Percentiles rank a stretch among this genome's conserved stretches.
Conservation (phyloP, 441 rosid genomes). For the Jatropha multifida region DNA sequence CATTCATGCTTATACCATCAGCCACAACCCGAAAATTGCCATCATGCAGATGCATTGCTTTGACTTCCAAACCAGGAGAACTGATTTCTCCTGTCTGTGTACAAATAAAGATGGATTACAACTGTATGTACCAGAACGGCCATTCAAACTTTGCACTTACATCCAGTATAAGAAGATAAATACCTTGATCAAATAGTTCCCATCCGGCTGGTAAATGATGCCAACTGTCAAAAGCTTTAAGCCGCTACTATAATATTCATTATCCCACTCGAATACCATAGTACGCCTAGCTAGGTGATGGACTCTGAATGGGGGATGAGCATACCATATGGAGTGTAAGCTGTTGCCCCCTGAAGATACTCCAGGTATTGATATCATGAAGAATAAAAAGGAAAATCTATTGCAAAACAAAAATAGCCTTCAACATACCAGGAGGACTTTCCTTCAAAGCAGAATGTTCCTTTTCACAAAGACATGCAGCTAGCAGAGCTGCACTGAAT, state of each 20-base stretch:
- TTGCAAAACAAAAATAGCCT: constrained; percentile 27
- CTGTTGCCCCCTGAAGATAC: constrained; percentile 49
- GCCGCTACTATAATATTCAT: constrained; percentile 47
- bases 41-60: constrained; percentile 46
- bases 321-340: constrained; percentile 63
- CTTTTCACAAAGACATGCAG: constrained; percentile 70
- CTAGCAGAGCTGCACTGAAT: constrained; percentile 57
- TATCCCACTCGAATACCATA: constrained; percentile 78
- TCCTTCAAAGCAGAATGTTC: constrained; percentile 48
- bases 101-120: constrained; percentile 15
- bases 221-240: constrained; percentile 46
- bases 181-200: constrained; percentile 74
- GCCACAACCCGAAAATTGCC: constrained; percentile 63
- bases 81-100: constrained; percentile 53
- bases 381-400: constrained; percentile 18
- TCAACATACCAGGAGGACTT: constrained; percentile 50
- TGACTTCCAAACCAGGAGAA: constrained; percentile 46
- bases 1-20: constrained; percentile 51
- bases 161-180: constrained; percentile 26
- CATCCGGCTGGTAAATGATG: constrained; percentile 52
- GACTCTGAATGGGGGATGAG: constrained; percentile 82
- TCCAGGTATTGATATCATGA: constrained; percentile 26
- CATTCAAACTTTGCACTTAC: constrained; percentile 20
- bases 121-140: constrained; percentile 9
- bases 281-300: constrained; percentile 61